Conservation (phyloP, 2,329 filamentous ascomycete genomes). For the Ambrosiella beaveri region DNA sequence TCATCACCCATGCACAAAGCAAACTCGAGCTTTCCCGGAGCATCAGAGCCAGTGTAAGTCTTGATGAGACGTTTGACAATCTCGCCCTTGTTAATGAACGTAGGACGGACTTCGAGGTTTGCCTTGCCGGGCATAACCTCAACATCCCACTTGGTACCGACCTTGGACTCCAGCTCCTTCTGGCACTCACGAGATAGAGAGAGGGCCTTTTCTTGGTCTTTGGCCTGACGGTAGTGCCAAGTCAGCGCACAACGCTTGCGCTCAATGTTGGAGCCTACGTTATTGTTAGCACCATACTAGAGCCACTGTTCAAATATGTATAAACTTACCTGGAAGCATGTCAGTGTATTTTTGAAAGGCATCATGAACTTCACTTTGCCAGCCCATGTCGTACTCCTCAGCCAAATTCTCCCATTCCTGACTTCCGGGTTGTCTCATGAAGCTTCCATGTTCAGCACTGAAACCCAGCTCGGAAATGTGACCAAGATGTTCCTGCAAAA, state of each 20-base stretch:
- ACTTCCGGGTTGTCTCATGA: constrained; percentile 64
- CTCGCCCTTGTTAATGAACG: constrained; percentile 95
- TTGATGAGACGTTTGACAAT: constrained; percentile 72
- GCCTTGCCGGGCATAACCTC: constrained; percentile 96
- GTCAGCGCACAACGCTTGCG: constrained; percentile 86
- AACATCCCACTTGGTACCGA: constrained; percentile 68
- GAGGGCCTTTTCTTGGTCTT: constrained; percentile 67
- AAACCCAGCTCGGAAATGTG: constrained; percentile 80
- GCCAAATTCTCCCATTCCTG: constrained; percentile 79
- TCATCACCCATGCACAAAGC: constrained; percentile 87
- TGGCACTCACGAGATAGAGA: constrained; percentile 70
- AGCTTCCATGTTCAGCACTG: constrained; percentile 91
- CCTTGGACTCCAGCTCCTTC: constrained; percentile 59
- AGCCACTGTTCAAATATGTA: neutral
- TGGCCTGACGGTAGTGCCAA: constrained; percentile 80
- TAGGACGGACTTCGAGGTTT: constrained; percentile 90
- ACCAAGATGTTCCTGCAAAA: constrained; percentile 81
- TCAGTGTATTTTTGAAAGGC: constrained; percentile 83
- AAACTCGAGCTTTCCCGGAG: constrained; percentile 50
- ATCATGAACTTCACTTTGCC: constrained; percentile 72
- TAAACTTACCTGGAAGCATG: constrained; percentile 52
- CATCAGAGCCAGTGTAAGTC: constrained; percentile 43
- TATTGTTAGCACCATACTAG: constrained; percentile 1
- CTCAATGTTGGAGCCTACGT: constrained; percentile 71
- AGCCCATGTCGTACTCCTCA: constrained; percentile 74